Evolutionary conservation across 495 filamentous ascomycete species (phyloP).

Genomic region (Daldinia caldariorum): DNA sequence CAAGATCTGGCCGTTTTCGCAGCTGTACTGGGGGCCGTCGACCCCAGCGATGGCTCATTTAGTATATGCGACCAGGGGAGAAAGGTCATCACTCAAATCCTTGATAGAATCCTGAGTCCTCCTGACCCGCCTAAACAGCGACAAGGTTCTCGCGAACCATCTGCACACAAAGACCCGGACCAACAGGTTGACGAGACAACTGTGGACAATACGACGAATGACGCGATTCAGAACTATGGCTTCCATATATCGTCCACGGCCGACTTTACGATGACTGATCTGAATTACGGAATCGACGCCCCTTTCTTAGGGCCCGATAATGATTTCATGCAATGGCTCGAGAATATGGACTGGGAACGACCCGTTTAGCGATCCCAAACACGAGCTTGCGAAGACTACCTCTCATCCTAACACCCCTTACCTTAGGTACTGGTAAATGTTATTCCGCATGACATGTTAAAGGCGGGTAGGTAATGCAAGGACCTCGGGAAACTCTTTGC

Average conservation of each 20-base stretch:
- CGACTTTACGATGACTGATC: conserved; percentile 40
- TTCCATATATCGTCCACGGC: conserved; percentile 26
- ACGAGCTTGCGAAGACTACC: too few relatives aligned
- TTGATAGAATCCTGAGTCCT: conserved; percentile 51
- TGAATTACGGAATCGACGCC: conserved; percentile 42
- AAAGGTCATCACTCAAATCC: conserved; percentile 48
- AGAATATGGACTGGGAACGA: conserved; percentile 48
- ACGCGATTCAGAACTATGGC: conserved; percentile 18
- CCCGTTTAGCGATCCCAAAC: conserved; percentile 19
- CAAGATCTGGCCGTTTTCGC: conserved; percentile 50
- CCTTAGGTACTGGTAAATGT: too few relatives aligned
- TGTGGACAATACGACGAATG: conserved; percentile 21
- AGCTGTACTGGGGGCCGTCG: conserved; percentile 43
- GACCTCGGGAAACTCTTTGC: too few relatives aligned
- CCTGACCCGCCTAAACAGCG: conserved; percentile 18
- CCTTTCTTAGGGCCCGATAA: conserved; percentile 47
- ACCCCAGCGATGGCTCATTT: conserved; percentile 44
- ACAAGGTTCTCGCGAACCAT: conserved; percentile 11
- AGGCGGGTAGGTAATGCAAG: too few relatives aligned
- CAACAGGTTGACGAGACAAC: conserved; percentile 6
- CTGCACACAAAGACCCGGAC: conserved; percentile 20
- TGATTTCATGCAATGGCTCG: conserved; percentile 51
- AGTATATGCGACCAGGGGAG: conserved; percentile 47
- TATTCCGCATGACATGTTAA: too few relatives aligned
- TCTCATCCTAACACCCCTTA: too few relatives aligned